phyloP scores from a whole-genome alignment of 176 grass and related monocot genomes.

The Phyllostachys edulis region DNA sequence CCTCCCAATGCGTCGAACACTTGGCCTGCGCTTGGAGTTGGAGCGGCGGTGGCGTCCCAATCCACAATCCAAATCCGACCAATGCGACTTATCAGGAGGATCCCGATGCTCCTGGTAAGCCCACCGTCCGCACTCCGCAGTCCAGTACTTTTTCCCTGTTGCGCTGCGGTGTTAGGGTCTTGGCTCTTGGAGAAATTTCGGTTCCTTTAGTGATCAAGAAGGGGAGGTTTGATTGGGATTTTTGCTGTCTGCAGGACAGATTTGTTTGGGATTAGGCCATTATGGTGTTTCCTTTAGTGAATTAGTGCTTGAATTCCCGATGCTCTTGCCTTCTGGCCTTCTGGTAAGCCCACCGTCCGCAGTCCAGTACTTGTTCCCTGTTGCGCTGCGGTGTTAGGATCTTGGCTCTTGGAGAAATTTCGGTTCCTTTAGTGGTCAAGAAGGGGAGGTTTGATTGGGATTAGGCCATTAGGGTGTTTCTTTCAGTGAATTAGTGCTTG shows the following conservation, averaged over 20 bases:
- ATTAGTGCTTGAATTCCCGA: constrained; percentile 38
- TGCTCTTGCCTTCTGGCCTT: too few relatives aligned
- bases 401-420: neutral
- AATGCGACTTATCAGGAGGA: constrained; percentile 24
- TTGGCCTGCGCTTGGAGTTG: neutral
- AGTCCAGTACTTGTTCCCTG: neutral
- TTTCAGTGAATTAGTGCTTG: constrained; percentile 34
- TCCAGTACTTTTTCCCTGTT: neutral
- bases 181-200: neutral
- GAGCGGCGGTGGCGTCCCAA: constrained; percentile 23
- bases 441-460: constrained; percentile 25
- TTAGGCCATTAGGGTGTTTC: neutral
- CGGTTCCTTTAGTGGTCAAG: neutral
- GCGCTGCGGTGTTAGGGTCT: neutral
- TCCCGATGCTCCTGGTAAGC: constrained; percentile 15
- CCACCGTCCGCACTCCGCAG: neutral
- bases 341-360: constrained; percentile 3
- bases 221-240: constrained; percentile 26
- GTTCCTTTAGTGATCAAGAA: neutral
- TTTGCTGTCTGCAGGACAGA: constrained; percentile 22
- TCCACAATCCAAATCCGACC: constrained; percentile 16
- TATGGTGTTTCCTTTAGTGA: constrained; percentile 21
- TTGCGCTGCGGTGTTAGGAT: neutral
- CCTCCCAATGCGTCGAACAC: constrained; percentile 15
- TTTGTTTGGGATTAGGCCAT: constrained; percentile 26